phyloP scores from a whole-genome alignment of 257 asterid genomes.

The Ligustrum vulgare region DNA sequence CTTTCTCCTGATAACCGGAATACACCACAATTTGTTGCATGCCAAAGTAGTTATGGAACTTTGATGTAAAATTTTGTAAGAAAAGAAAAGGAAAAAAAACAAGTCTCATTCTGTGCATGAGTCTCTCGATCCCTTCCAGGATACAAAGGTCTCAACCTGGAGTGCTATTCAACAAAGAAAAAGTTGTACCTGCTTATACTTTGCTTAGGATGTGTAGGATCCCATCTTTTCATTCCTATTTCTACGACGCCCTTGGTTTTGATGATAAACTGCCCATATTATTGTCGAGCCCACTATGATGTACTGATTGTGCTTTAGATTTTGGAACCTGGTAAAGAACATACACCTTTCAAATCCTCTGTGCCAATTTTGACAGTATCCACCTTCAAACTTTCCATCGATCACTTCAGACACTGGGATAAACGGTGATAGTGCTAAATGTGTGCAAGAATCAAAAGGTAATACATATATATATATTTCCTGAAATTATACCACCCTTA shows the following conservation, averaged over 20 bases:
- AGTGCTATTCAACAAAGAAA: too few relatives aligned
- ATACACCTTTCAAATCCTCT: conserved; percentile 76
- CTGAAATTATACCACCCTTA: not conserved
- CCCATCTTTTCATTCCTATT: conserved; percentile 64
- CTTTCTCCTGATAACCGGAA: too few relatives aligned
- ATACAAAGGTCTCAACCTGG: conserved; percentile 64
- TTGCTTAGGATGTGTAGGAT: conserved; percentile 83
- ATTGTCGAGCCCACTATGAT: conserved; percentile 14
- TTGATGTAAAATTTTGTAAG: too few relatives aligned
- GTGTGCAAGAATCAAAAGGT: conserved; percentile 25
- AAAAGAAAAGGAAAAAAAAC: too few relatives aligned
- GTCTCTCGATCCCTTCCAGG: conserved; percentile 75
- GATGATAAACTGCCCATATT: conserved; percentile 23
- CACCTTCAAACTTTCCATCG: conserved; percentile 84
- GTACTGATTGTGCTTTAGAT: conserved; percentile 19
- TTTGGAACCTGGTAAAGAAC: conserved; percentile 64
- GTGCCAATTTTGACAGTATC: conserved; percentile 76
- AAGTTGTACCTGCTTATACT: conserved; percentile 83
- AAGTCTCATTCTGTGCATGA: too few relatives aligned
- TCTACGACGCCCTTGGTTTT: too few relatives aligned
- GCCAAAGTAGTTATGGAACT: too few relatives aligned
- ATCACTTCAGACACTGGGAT: conserved; percentile 61
- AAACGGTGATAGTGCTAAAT: conserved; percentile 33
- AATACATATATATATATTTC: not conserved
- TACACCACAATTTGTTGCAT: too few relatives aligned